Percentiles rank a stretch among this genome's conserved stretches.
Evolutionary conservation across 129 eudicot species (phyloP).

Genomic region (Gnaphalium uliginosum): DNA sequence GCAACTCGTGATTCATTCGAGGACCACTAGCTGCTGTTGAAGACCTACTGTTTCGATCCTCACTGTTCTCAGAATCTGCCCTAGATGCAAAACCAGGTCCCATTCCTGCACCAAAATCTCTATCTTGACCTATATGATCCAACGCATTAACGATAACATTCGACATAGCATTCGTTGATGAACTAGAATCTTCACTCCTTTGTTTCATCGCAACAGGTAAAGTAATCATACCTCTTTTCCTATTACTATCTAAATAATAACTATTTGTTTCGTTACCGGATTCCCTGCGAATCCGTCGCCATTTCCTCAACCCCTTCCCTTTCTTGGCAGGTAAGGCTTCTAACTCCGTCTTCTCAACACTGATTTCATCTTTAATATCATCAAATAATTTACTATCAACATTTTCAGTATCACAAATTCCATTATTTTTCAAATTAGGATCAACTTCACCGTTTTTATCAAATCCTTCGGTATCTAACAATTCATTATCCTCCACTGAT

Average conservation of each 20-base stretch:
- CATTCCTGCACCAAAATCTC: slow-evolving; percentile 31
- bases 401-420: slow-evolving; percentile 27
- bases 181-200: slow-evolving; percentile 68
- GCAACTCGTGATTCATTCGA: slow-evolving; percentile 34
- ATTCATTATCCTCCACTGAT: slow-evolving; percentile 48
- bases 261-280: slow-evolving; percentile 37
- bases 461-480: slow-evolving; percentile 9
- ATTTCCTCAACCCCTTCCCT: slow-evolving; percentile 73
- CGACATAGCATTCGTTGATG: slow-evolving; percentile 63
- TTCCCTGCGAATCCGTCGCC: slow-evolving; percentile 69
- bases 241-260: slow-evolving; percentile 36
- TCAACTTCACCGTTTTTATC: slow-evolving; percentile 30
- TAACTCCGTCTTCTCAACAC: slow-evolving; percentile 20
- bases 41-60: slow-evolving; percentile 80
- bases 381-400: slow-evolving; percentile 12
- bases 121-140: slow-evolving; percentile 31
- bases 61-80: slow-evolving; percentile 86
- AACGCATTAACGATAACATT: slow-evolving; percentile 26
- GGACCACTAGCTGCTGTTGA: slow-evolving; percentile 90
- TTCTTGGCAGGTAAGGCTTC: slow-evolving; percentile 35
- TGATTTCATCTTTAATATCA: slow-evolving; percentile 10
- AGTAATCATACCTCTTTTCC: slow-evolving; percentile 46
- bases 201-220: slow-evolving; percentile 33
- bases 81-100: slow-evolving; percentile 44
- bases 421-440: slow-evolving; percentile 35